Evolutionary conservation across 768 basidiomycete genomes (phyloP), one percentile per base, ranked within the genome.

Genomic region (Amanita inopinata): DNA sequence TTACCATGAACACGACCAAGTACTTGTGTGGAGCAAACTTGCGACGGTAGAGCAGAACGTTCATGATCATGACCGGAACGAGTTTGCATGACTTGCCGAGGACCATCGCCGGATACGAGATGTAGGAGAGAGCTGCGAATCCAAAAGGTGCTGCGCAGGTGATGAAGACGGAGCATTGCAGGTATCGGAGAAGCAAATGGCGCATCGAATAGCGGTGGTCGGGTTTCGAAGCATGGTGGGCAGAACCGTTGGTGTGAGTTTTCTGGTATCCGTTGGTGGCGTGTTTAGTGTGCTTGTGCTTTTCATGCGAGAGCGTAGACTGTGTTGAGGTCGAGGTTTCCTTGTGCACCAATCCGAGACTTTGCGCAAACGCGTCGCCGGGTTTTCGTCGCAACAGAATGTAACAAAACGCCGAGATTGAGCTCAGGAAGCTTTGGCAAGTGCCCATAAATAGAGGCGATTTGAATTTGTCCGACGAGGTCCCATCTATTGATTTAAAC

Each of bases 31-130:
- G 73, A 0, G 91, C 86, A 60, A 97, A 98, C 49, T 75, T 74
- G 37, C 94, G 83, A 42, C 93, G 89, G 64, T 98, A 98, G 46
- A 97, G 72, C 28, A 98, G 54, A 53, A 98, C 80, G 64, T 98
- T 97, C 84, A 98, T 92, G 61, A 98, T 75, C 78, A 94, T 89
- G 47, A 93, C 96, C 0, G 96, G 96, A 33, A 99, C 90, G 57
- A 99, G 88, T 60, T 98, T 98, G 73, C 96, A 98, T 0, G 93
- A 97, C 61, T 98, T 98, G 40, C 89, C 96, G 50, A 98, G 83
- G 24, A 98, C 93, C 87, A 97, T 94, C 33, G 94, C 91, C 38
- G 96, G 96, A 69, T 97, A 98, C 12, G 91, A 91, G 57, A 99
- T 92, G 65, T 94, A 89, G 18, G 88, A 80, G 32, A 98, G 81